Base-by-base conservation (phyloP, 2,329 filamentous ascomycete genomes). In the Beauveria asiatica region DNA sequence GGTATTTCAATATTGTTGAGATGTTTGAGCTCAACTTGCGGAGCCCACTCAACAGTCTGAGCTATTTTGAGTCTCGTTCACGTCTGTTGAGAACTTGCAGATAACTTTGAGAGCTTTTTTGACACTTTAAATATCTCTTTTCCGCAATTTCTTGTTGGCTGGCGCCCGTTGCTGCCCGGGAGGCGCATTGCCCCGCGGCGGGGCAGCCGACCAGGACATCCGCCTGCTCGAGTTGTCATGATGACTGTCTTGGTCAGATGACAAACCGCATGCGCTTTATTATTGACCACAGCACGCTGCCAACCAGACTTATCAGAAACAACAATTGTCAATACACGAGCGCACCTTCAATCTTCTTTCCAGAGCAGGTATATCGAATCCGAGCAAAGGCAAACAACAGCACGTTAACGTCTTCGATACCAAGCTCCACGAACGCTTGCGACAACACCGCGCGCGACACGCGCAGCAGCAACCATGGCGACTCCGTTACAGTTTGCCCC, bases 401-500 rank as follows among this genome's bases (percentile, higher is more conserved):
- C 51, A 16, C 37, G 21, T 37, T 9, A 25, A 45, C 53, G 21
- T 21, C 25, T 16, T 19, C n/a, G 16, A 48, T n/a, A 57, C 37
- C 51, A 27, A 39, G 27, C 27, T 48, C n/a, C 27, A 27, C 46
- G 19, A 39, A 9, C 13, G 44, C n/a, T 45, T 45, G 30, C 30
- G 39, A 52, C 37, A 42, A 23, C 25, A 21, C 44, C 25, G 52
- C 45, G 46, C 25, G 52, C 45, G n/a, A 45, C 49, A 13, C 19
- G n/a, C 52, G 42, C 39, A 19, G 42, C 33, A 51, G 33, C 49
- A 55, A 80, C 69, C 73, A 87, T 85, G 76, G 68, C 82, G 57
- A 68, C 74, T 33, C 73, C 74, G 23, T 73, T 84, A 56, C 82
- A 83, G 77, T 99, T 92, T 74, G 90, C 91, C 62, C 88, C 93